These are phyloP conservation scores for Aspergillus ostianus DNA, from an alignment of 495 filamentous ascomycete genomes.

Conservation along the genomic window DNA sequence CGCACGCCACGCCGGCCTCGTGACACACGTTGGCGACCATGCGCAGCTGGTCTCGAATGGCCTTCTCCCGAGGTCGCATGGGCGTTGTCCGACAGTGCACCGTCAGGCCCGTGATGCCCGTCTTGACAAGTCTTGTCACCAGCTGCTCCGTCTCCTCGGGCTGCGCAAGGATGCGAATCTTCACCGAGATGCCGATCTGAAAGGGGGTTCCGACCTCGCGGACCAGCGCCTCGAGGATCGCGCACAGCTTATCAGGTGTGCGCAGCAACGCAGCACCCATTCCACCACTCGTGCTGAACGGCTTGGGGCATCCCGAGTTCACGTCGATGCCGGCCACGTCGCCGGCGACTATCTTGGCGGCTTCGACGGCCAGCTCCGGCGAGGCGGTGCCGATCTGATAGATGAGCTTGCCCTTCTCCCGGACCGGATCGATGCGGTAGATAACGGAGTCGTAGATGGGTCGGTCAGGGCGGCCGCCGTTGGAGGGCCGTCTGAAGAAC, in stretches of 20 bases:
- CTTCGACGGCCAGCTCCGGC: slow-evolving; percentile 76
- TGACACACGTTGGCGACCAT: slow-evolving; percentile 78
- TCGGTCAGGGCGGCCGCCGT: slow-evolving; percentile 50
- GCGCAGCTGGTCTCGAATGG: slow-evolving; percentile 78
- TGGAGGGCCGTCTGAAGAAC: slow-evolving; percentile 72
- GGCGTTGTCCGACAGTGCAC: slow-evolving; percentile 94
- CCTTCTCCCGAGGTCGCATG: slow-evolving; percentile 86
- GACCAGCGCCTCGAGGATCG: slow-evolving; percentile 80
- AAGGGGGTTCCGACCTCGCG: slow-evolving; percentile 69
- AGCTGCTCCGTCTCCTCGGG: slow-evolving; percentile 67
- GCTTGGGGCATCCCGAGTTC: slow-evolving; percentile 96
- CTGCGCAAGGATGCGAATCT: slow-evolving; percentile 85
- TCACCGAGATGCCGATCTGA: slow-evolving; percentile 89
- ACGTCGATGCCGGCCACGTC: slow-evolving; percentile 95
- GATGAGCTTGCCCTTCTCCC: slow-evolving; percentile 70
- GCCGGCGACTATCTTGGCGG: slow-evolving; percentile 74
- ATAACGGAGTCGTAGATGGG: slow-evolving; percentile 67
- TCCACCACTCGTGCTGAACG: slow-evolving; percentile 84
- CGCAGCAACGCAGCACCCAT: slow-evolving; percentile 92
- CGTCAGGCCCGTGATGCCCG: slow-evolving; percentile 88
- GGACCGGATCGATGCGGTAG: slow-evolving; percentile 75
- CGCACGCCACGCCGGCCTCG: slow-evolving; percentile 78
- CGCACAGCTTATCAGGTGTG: slow-evolving; percentile 75
- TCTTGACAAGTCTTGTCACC: slow-evolving; percentile 70
- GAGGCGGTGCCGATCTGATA: slow-evolving; percentile 89